Evolutionary conservation across 768 basidiomycete genomes (phyloP).

Genomic region (Crassisporium funariophilum): DNA sequence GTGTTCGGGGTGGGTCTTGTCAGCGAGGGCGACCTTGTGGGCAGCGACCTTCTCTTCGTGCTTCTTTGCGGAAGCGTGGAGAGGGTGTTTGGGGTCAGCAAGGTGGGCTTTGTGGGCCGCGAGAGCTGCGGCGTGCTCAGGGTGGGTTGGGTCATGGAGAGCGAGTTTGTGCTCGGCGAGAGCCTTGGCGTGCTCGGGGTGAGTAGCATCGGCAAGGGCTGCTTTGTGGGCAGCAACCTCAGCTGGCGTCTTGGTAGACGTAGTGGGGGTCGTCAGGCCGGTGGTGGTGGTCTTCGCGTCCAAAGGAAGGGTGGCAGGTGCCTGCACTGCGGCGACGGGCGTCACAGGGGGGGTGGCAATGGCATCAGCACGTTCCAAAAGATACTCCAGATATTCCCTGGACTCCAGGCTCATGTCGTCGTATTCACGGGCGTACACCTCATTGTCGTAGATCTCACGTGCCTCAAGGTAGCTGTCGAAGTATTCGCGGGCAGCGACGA

Average conservation of each 20-base stretch:
- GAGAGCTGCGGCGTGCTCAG: conserved; percentile 5
- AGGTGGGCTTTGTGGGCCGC: conserved; percentile 6
- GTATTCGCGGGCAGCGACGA: neutral
- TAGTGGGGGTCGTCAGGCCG: neutral
- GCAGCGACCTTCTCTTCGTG: conserved; percentile 4
- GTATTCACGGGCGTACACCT: conserved; percentile 4
- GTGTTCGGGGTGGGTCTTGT: conserved; percentile 3
- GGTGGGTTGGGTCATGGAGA: too few species aligned
- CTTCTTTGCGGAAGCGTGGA: conserved; percentile 11
- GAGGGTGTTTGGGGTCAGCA: conserved; percentile 14
- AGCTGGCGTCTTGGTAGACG: neutral
- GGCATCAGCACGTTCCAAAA: conserved; percentile 15
- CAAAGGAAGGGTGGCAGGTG: neutral
- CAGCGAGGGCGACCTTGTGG: conserved; percentile 9
- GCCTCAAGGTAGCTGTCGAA: neutral
- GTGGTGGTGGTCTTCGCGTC: conserved; percentile 1
- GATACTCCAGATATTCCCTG: conserved; percentile 16
- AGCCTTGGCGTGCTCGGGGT: conserved; percentile 11
- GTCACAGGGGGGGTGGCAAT: conserved; percentile 11
- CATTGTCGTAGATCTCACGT: conserved; percentile 1
- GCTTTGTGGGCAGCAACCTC: conserved; percentile 3
- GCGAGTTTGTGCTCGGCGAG: conserved; percentile 1
- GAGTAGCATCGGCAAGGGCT: conserved; percentile 9
- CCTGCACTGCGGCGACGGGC: neutral
- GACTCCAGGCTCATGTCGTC: conserved; percentile 16